phyloP scores from a whole-genome alignment of 2,329 filamentous ascomycete genomes.

The Aureobasidium vineae region DNA sequence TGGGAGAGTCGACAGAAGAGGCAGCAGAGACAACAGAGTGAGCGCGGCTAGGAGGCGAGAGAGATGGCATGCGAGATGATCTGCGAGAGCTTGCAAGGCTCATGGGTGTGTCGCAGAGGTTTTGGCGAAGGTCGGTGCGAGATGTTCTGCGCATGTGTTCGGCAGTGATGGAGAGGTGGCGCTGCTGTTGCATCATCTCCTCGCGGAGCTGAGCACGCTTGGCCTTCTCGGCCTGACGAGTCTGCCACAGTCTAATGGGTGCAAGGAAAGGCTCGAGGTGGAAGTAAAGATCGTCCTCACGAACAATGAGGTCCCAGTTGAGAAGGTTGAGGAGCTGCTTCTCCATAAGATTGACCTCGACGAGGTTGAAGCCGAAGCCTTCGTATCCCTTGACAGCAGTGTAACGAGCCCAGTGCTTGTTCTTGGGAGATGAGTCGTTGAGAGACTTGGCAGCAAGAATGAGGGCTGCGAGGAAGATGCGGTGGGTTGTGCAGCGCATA shows the following conservation, averaged over 20 bases:
- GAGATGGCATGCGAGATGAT: constrained; percentile 49
- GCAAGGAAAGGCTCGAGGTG: constrained; percentile 86
- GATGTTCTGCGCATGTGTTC: constrained; percentile 39
- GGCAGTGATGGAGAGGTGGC: constrained; percentile 39
- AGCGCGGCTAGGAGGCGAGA: constrained; percentile 47
- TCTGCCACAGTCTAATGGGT: constrained; percentile 67
- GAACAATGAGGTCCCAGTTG: constrained; percentile 90
- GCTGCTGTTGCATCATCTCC: constrained; percentile 40
- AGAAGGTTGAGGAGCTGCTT: constrained; percentile 94
- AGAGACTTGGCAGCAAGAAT: constrained; percentile 93
- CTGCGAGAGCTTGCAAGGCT: constrained; percentile 32
- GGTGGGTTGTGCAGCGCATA: constrained; percentile 92
- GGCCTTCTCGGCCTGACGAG: constrained; percentile 55
- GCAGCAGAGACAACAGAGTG: constrained; percentile 39
- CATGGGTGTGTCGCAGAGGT: constrained; percentile 41
- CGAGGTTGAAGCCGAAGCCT: constrained; percentile 86
- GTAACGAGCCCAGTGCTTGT: constrained; percentile 99
- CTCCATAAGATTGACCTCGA: constrained; percentile 99
- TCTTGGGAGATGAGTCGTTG: constrained; percentile 98
- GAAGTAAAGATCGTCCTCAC: constrained; percentile 77
- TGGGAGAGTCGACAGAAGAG: constrained; percentile 39
- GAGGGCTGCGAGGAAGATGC: constrained; percentile 89
- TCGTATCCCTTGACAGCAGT: constrained; percentile 70
- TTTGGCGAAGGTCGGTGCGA: constrained; percentile 35
- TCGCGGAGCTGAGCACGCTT: constrained; percentile 46